Evolutionary conservation across 345 rosid species (phyloP).

Genomic region (Euclidium syriacum): DNA sequence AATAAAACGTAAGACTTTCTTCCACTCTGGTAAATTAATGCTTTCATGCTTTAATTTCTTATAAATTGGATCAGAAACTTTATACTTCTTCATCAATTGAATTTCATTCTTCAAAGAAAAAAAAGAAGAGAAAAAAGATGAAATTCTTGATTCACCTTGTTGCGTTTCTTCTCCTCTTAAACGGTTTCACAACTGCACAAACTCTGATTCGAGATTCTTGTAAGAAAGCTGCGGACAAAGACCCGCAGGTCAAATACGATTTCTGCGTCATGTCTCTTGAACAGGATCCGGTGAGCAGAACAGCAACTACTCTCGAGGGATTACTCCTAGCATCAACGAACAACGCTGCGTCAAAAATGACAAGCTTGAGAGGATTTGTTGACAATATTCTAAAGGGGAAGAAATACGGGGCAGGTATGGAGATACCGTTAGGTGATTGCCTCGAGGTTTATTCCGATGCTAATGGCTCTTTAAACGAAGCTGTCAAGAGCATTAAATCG

Average conservation of each 20-base stretch:
- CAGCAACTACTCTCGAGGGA: slow-evolving; percentile 10
- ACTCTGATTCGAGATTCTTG: slow-evolving; percentile 23
- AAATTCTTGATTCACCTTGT: not conserved
- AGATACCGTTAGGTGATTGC: slow-evolving; percentile 24
- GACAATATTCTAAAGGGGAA: not conserved
- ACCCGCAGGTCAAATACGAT: slow-evolving; percentile 25
- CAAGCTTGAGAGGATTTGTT: not conserved
- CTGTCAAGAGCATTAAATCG: not conserved
- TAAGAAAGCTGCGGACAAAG: slow-evolving; percentile 26
- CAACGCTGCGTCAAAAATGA: slow-evolving; percentile 1
- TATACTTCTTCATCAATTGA: no score
- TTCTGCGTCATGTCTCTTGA: slow-evolving; percentile 31
- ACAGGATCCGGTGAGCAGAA: slow-evolving; percentile 28
- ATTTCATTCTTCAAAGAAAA: not conserved
- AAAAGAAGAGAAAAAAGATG: not conserved
- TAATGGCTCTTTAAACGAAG: not conserved
- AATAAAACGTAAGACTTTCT: no score
- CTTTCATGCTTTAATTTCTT: no score
- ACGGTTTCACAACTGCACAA: not conserved
- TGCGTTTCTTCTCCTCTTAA: not conserved
- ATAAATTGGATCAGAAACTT: no score
- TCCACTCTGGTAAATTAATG: no score
- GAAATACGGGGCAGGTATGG: not conserved
- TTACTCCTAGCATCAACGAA: slow-evolving; percentile 20
- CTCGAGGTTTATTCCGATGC: slow-evolving; percentile 29